phyloP scores from a whole-genome alignment of 2,329 filamentous ascomycete species.

The Coleophoma crateriformis region DNA sequence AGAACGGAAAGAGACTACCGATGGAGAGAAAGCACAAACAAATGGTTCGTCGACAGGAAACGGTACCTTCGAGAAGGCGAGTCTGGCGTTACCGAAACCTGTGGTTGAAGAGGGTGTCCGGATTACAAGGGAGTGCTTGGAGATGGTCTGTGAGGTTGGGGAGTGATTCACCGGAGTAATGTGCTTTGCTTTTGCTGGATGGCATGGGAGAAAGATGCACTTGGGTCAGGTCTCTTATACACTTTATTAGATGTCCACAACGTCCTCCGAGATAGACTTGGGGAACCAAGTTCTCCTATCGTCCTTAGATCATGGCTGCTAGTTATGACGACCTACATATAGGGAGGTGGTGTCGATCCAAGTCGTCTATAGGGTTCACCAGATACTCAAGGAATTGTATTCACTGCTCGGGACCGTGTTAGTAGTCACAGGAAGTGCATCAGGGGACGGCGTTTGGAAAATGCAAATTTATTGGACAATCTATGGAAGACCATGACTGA shows the following conservation, averaged over 20 bases:
- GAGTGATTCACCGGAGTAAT: conserved; percentile 4
- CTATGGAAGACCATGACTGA: conserved; percentile 9
- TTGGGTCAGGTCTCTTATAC: too few species aligned
- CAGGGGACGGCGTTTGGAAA: too few species aligned
- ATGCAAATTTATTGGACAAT: conserved; percentile 12
- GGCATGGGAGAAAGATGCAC: not conserved
- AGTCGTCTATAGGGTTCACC: too few species aligned
- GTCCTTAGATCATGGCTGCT: too few species aligned
- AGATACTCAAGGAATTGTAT: too few species aligned
- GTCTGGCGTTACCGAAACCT: conserved; percentile 49
- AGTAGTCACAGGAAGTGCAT: too few species aligned
- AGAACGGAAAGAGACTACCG: conserved; percentile 1
- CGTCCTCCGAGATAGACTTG: too few species aligned
- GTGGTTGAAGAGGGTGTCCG: conserved; percentile 60
- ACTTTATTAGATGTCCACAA: too few species aligned
- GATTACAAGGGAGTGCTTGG: conserved; percentile 52
- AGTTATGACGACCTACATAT: too few species aligned
- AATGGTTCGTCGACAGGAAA: conserved; percentile 3
- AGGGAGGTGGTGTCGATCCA: too few species aligned
- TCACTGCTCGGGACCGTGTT: too few species aligned
- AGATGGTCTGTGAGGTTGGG: conserved; percentile 30
- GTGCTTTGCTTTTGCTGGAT: not conserved
- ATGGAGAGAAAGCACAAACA: not conserved
- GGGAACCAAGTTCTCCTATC: too few species aligned
- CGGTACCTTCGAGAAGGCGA: conserved; percentile 9